phyloP scores from a whole-genome alignment of 2,329 filamentous ascomycete genomes.

The Fusarium denticulatum region DNA sequence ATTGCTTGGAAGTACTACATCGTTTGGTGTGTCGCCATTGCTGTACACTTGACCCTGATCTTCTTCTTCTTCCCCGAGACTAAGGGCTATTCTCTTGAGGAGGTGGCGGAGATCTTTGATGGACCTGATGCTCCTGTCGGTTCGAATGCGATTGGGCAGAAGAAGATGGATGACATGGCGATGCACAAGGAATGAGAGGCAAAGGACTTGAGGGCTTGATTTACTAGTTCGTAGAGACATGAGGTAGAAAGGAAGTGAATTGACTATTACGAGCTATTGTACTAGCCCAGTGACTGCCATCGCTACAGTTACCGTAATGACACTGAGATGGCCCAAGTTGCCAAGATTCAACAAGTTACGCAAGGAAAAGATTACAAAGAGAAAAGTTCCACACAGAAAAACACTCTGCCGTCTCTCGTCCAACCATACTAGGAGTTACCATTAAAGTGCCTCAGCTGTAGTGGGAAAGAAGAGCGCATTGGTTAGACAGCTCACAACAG shows the following conservation, averaged over 20 bases:
- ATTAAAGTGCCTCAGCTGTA: neutral
- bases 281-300: neutral
- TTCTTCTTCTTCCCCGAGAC: constrained; percentile 46
- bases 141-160: constrained; percentile 33
- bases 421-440: neutral
- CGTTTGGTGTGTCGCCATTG: constrained; percentile 52
- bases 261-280: neutral
- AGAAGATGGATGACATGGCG: constrained; percentile 16
- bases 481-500: neutral
- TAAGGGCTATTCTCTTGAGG: constrained; percentile 36
- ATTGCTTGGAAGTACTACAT: constrained; percentile 58
- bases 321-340: neutral
- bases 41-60: constrained; percentile 29
- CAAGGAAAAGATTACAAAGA: neutral
- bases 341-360: neutral
- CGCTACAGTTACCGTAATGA: neutral
- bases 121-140: constrained; percentile 32
- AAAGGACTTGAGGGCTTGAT: no score
- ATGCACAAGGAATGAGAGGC: neutral
- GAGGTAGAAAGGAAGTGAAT: neutral
- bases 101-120: constrained; percentile 40
- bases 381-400: neutral
- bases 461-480: neutral
- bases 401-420: neutral
- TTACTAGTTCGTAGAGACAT: no score